These are phyloP conservation scores for Tylopilus sp. DNA, from an alignment of 768 basidiomycete species.

Conservation along the genomic window DNA sequence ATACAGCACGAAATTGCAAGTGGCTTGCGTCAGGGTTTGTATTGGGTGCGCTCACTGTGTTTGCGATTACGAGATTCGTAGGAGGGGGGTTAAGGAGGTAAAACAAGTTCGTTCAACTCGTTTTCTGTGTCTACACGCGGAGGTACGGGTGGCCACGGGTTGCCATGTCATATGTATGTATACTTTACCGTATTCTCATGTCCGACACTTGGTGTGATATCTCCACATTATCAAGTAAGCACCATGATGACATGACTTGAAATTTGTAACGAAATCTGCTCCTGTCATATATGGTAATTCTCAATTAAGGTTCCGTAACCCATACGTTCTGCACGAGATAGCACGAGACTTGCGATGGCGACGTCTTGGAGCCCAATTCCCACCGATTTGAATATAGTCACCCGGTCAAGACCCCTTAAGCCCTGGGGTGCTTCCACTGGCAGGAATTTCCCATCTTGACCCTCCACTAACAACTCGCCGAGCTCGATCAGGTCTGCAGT, in stretches of 20 bases:
- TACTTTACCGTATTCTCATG: not conserved
- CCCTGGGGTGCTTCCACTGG: constrained; percentile 12
- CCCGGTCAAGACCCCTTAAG: constrained; percentile 35
- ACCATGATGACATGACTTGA: not conserved
- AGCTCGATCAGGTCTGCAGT: constrained; percentile 56
- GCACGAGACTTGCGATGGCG: constrained; percentile 68
- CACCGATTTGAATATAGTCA: constrained; percentile 87
- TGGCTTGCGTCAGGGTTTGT: constrained; percentile 19
- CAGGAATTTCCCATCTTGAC: constrained; percentile 4
- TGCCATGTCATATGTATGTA: not conserved
- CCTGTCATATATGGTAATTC: constrained; percentile 38
- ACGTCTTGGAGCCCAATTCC: constrained; percentile 88
- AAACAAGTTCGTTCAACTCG: not conserved
- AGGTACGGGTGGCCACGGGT: no score
- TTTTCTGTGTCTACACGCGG: not conserved
- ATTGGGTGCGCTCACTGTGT: constrained; percentile 12
- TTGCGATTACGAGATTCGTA: constrained; percentile 4
- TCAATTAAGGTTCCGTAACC: constrained; percentile 49
- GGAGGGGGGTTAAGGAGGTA: not conserved
- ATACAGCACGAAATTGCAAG: not conserved
- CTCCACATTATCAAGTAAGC: no score
- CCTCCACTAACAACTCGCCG: constrained; percentile 51
- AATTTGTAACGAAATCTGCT: not conserved
- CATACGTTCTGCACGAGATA: constrained; percentile 54
- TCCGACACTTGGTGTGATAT: not conserved